Evolutionary conservation across 306 rosid species (phyloP), one percentile per base, ranked within the genome.

Genomic region (Purshia tridentata): DNA sequence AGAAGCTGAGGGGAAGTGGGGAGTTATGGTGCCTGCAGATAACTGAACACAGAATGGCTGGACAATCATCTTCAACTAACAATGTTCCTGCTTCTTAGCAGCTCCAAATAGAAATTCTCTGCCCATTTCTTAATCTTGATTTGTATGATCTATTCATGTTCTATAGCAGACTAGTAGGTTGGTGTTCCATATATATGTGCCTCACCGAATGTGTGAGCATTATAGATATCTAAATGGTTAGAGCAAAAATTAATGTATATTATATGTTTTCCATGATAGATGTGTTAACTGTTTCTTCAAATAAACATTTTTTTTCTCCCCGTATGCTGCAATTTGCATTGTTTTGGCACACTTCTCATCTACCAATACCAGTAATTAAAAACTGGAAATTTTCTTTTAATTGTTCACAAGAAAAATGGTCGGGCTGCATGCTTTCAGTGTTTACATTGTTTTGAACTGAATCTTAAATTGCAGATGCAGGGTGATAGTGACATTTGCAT

Each of bases 1-100:
- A 4, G 91, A 84, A 49, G 76, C 94, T 9, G 86, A 89, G 72
- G 86, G 89, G 51, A 86, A 84, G 72, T 89, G 91, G 94, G 94
- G 94, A 76, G 70, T 47, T 80, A 76, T 5, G 14, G 68, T 57
- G n/a, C 88, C 89, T 19, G 72, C 48, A 47, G 94, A 84, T 73
- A 84, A 81, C 45, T 91, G 89, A 77, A 49, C 85, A 40, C 76
- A 80, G 76, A 88, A 78, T 11, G 82, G 88, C 13, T 71, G 75
- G 75, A 57, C 75, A 29, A 56, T 67, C 75, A 16, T 71, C 75
- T 23, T 71, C 47, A 11, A 57, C 45, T 57, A 71, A 23, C 75
- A 72, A 72, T 29, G 35, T 29, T 72, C 76, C 67, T 15, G 57
- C 67, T 41, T 55, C 75, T 9, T 72, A 57, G 76, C 41, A 4